These are phyloP conservation scores for Lasiosphaeria hispida DNA, from an alignment of 495 filamentous ascomycete genomes.

Conservation along the genomic window DNA sequence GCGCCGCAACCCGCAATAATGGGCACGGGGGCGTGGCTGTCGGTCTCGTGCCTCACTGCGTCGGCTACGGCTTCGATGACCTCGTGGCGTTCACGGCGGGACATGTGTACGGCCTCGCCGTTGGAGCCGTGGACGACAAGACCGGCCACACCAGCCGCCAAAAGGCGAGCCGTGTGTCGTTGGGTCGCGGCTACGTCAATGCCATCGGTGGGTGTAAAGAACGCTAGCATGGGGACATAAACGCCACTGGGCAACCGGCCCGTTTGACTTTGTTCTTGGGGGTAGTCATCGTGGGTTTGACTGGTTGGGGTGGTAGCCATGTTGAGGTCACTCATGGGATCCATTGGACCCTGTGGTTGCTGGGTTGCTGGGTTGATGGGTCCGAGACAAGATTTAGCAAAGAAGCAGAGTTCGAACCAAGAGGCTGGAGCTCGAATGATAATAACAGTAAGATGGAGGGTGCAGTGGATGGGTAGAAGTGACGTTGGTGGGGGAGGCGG, in stretches of 20 bases:
- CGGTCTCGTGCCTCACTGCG: constrained; percentile 64
- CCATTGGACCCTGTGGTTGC: neutral
- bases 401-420: neutral
- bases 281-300: neutral
- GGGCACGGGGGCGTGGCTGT: constrained; percentile 65
- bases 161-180: constrained; percentile 69
- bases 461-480: neutral
- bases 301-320: constrained; percentile 12
- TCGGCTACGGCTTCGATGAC: constrained; percentile 73
- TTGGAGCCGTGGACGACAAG: constrained; percentile 83
- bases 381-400: neutral
- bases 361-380: neutral
- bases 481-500: neutral
- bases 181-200: constrained; percentile 66
- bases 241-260: constrained; percentile 48
- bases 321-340: neutral
- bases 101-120: constrained; percentile 81
- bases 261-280: neutral
- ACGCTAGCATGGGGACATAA: constrained; percentile 69
- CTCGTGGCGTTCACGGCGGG: constrained; percentile 63
- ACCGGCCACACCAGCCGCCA: constrained; percentile 66
- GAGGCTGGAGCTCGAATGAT: neutral
- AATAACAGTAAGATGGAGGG: neutral
- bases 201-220: constrained; percentile 57
- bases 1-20: constrained; percentile 78